These are phyloP conservation scores for Nothopassalora personata DNA, from an alignment of 2,329 filamentous ascomycete genomes.

Conservation along the genomic window DNA sequence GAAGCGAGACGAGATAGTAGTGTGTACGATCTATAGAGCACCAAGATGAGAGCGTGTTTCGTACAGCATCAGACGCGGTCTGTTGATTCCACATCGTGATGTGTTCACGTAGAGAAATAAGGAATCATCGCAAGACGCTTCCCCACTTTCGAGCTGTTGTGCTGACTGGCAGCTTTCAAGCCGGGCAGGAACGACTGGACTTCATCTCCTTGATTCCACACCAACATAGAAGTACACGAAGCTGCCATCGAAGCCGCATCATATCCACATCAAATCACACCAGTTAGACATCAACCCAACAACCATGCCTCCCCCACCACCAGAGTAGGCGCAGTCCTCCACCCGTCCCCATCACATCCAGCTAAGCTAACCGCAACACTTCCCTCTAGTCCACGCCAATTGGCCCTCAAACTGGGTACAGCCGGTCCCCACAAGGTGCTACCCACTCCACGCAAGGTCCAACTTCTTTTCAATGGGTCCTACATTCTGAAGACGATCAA, in stretches of 20 bases:
- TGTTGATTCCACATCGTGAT: not conserved
- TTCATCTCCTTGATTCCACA: not conserved
- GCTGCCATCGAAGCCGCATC: not conserved
- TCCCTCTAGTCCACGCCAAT: slow-evolving; percentile 32
- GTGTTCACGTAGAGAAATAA: not conserved
- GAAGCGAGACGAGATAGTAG: not conserved
- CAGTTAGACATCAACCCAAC: not conserved
- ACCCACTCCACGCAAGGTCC: slow-evolving; percentile 29
- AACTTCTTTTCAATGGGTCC: slow-evolving; percentile 29
- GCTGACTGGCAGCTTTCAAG: not conserved
- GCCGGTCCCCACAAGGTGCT: slow-evolving; percentile 36
- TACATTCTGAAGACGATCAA: slow-evolving; percentile 34
- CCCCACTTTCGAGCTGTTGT: not conserved
- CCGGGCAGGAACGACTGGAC: not conserved
- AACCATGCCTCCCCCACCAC: not conserved
- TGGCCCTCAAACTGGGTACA: slow-evolving; percentile 38
- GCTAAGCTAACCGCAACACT: not conserved
- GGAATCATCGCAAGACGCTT: not conserved
- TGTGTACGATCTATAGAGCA: not conserved
- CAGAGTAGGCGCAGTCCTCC: not conserved
- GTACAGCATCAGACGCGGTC: not conserved
- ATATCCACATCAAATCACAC: not conserved
- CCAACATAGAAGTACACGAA: not conserved
- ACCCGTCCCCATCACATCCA: not conserved
- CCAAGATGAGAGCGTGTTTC: not conserved